Conservation (phyloP, 305 asterid species). For the Plantago rigida region DNA sequence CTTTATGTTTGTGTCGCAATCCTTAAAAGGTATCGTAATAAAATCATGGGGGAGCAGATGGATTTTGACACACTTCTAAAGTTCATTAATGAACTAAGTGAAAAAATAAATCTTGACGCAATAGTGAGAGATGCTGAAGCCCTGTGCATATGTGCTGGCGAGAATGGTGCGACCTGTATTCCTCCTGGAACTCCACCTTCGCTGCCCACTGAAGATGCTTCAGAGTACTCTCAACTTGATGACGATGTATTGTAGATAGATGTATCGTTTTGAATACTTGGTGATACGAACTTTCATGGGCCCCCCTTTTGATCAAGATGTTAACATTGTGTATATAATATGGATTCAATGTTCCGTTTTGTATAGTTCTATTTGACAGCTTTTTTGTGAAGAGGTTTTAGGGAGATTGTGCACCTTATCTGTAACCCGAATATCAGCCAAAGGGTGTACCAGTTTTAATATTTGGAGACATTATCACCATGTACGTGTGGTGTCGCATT, state of each 20-base stretch:
- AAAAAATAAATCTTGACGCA: conserved; percentile 67
- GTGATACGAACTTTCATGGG: background rate
- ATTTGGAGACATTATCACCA: background rate
- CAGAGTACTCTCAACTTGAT: conserved; percentile 60
- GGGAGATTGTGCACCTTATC: background rate
- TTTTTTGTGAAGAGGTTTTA: background rate
- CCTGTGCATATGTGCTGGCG: conserved; percentile 85
- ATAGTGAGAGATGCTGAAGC: conserved; percentile 92
- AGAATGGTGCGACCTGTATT: conserved; percentile 77
- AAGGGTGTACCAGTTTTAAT: background rate
- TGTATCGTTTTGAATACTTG: background rate
- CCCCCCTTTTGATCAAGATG: background rate
- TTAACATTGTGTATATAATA: background rate
- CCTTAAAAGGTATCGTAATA: conserved; percentile 61
- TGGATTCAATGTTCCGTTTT: background rate
- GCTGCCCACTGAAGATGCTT: conserved; percentile 59
- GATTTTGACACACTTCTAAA: conserved; percentile 90
- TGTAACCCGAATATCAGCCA: background rate
- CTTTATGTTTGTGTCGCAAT: conserved; percentile 76
- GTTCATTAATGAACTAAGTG: conserved; percentile 84
- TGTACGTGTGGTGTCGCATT: background rate
- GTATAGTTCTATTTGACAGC: background rate
- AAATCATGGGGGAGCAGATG: conserved; percentile 87
- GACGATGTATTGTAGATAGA: conserved; percentile 49
- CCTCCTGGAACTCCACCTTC: conserved; percentile 99